A percentile compares a stretch with the other conserved stretches of the same genome.
Conservation (phyloP, 1,284 basidiomycete genomes). For the Puccinia hordei region DNA sequence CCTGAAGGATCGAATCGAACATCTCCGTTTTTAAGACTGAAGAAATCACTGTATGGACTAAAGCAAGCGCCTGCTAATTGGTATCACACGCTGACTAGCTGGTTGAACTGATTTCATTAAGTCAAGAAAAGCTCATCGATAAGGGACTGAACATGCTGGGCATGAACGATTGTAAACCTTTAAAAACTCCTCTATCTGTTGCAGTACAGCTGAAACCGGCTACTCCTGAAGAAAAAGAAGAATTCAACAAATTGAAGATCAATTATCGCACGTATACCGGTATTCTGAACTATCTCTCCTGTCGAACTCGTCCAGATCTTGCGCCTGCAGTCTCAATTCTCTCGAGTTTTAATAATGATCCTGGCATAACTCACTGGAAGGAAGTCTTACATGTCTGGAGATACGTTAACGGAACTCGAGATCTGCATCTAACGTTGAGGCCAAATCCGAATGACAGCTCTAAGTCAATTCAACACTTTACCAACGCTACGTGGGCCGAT, state of each 20-base stretch:
- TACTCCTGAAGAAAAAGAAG: not conserved
- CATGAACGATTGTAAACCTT: not conserved
- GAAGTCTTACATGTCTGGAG: not conserved
- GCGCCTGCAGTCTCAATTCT: not conserved
- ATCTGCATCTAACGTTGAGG: not conserved
- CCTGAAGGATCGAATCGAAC: conserved; percentile 54
- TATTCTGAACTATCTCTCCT: conserved; percentile 6
- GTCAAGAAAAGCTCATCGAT: not conserved
- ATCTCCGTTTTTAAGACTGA: not conserved
- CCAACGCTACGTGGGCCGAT: not conserved
- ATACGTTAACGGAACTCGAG: not conserved
- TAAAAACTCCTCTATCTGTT: not conserved
- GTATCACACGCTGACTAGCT: no score
- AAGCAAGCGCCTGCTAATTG: conserved; percentile 1
- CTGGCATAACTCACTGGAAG: not conserved
- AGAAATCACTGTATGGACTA: conserved; percentile 12
- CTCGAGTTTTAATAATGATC: not conserved
- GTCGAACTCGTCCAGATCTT: conserved; percentile 1
- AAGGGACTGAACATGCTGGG: not conserved
- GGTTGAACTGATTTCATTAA: not conserved
- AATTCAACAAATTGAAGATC: not conserved
- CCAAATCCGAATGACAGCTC: not conserved
- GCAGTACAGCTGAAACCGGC: not conserved
- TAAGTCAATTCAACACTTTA: not conserved
- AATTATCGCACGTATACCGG: not conserved